Base-by-base conservation (phyloP, 257 asterid species). In the Parsonsia alboflavescens region DNA sequence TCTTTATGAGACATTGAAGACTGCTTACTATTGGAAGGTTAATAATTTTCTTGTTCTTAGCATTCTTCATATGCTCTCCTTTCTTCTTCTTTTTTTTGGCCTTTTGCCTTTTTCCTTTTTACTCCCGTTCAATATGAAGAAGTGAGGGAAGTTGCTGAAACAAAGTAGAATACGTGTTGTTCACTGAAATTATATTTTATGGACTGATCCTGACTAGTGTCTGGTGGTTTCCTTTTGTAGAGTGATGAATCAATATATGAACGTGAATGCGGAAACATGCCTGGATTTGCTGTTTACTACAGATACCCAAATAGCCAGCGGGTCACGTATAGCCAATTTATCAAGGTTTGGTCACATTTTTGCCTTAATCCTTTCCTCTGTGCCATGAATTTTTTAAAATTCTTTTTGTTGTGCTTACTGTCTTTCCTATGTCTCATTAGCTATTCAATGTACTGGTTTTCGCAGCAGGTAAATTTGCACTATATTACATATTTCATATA, bases 181-280 rank as follows among this genome's bases (percentile, higher is more conserved):
- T 33, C 33, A 48, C 46, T 19, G 44, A 26, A 9, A 8, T 39
- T 54, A 52, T 8, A 28, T 65, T 64, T 30, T 10, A 9, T 26
- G 70, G 19, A 67, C 19, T 70, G 36, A 12, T 54, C 39, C 39
- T 33, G 39, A 3, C 39, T 33, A 58, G 12, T 74, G 54, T 67
- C 30, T 4, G 46, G 7, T 26, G 13, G 16, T 73, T 78, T 52
- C 76, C 16, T 68, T 79, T 79, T 84, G 79, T 78, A 92, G 99
- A 89, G 92, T 72, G 97, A 92, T 80, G 98, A 90, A 87, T 84
- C 95, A 68, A 77, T 92, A 81, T 95, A 95, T 73, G 99, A 92
- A 86, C 91, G 93, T 30, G 99, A 95, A 85, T 95, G 99, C 53
- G 98, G 99, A 77, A 92, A 90, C 87, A 95, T 90, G 99, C 99